Evolutionary conservation across 106 monocot species (phyloP), one percentile per base, ranked within the genome.

Genomic region (Iris macrosiphon): DNA sequence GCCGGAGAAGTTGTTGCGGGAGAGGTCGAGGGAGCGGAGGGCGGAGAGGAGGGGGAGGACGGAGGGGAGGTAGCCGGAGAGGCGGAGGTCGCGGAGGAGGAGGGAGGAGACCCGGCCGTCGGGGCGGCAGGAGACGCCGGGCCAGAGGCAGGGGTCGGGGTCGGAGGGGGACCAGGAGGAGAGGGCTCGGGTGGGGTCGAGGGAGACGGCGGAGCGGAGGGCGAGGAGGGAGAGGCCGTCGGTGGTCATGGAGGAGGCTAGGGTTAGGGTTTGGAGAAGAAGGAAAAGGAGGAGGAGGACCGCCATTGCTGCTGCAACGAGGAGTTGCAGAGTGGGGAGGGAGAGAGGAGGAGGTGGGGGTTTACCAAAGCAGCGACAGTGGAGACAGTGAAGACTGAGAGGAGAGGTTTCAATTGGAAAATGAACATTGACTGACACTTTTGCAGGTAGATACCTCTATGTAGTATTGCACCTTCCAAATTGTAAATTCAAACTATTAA

Each of bases 221-320:
- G 93, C 80, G 7, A 98, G 80, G 16, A 98, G 77, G 11, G 90
- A 65, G 21, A 98, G 78, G 1, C 85, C 85, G 59, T 98, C 90
- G 19, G 83, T 75, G 23, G 73, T 80, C 35, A 98, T 43, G 22
- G 77, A 57, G 37, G 56, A 38, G n/a, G n/a, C n/a, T n/a, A n/a
- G n/a, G 25, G 37, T 67, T 6, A 41, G 0, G 19, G 45, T 11
- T 2, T 35, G 30, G 35, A 40, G 30, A 33, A 16, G 3, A 21
- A 43, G 26, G 13, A 34, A 13, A 5, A 58, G 24, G 11, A 79
- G 31, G 21, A n/a, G n/a, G n/a, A n/a, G n/a, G n/a, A 31, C 7
- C 31, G 30, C 34, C 26, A n/a, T n/a, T n/a, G n/a, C n/a, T n/a
- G n/a, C n/a, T n/a, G n/a, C n/a, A n/a, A n/a, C n/a, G n/a, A n/a